Base-by-base conservation (phyloP, 2,329 filamentous ascomycete species). In the Epichloe typhina region DNA sequence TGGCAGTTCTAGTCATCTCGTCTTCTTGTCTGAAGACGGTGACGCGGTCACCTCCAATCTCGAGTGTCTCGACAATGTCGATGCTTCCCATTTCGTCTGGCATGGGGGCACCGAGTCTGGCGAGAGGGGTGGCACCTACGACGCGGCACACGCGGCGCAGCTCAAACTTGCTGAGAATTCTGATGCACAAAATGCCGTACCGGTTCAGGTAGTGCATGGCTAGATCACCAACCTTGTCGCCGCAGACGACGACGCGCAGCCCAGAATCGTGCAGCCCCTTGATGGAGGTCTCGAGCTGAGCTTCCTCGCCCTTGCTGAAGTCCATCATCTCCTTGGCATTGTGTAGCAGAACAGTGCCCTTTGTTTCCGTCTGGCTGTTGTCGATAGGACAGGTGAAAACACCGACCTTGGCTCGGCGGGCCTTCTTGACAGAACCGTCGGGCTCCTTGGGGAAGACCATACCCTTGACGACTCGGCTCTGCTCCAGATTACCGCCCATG, bases 261-360 rank as follows among this genome's bases (percentile, higher is more conserved):
- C 93, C 93, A 36, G 88, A 91, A 66, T 98, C 93, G 68, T 96
- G 83, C 21, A 98, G 80, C 70, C 96, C 90, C 77, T 97, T 97
- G 74, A 98, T 87, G 47, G 84, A 77, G 44, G 83, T 77, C 73
- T 98, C 93, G 47, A 98, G 82, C 67, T 96, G 91, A 50, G 75
- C 72, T 73, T 98, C 93, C 73, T 98, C 93, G 55, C 93, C 94
- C 74, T 90, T 95, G 62, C 88, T 95, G 72, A 97, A 98, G 66
- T 97, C 86, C 66, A 97, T 79, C 88, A 98, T 97, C 72, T 98
- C 93, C 75, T 97, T 86, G 53, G 91, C 91, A 66, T 95, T 98
- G 72, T 98, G 88, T 61, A 98, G 72, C 49, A 98, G 78, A 43
- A 98, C 93, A 11, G 93, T 98, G 47, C 94, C 94, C 78, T 98